phyloP scores from a whole-genome alignment of 108 stramenopile genomes.

The Fragilariopsis cylindrus region DNA sequence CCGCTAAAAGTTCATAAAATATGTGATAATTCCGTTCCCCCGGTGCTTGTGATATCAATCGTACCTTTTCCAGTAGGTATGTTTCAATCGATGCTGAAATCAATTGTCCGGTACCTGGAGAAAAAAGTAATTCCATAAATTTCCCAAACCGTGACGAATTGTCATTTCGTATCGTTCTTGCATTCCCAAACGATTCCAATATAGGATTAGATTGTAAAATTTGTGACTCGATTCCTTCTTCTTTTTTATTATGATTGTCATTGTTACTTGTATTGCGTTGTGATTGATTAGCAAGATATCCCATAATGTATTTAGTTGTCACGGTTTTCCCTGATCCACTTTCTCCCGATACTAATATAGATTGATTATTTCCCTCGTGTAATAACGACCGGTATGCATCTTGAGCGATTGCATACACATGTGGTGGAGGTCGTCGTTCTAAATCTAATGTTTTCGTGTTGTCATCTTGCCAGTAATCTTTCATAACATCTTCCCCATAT shows the following conservation, averaged over 20 bases:
- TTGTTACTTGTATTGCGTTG: conserved; percentile 39
- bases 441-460: not conserved
- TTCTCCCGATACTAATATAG: conserved; percentile 79
- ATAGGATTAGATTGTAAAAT: conserved; percentile 90
- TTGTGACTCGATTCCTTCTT: conserved; percentile 61
- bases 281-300: conserved; percentile 76
- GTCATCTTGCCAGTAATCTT: conserved; percentile 56
- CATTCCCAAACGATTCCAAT: conserved; percentile 92
- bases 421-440: conserved; percentile 52
- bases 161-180: conserved; percentile 85
- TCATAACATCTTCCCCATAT: conserved; percentile 65
- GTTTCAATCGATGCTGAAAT: conserved; percentile 77
- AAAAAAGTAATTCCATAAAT: conserved; percentile 84
- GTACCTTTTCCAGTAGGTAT: conserved; percentile 82
- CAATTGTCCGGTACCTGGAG: conserved; percentile 47
- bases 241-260: not conserved
- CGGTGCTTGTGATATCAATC: conserved; percentile 62
- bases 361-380: conserved; percentile 43
- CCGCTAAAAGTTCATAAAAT: conserved; percentile 87
- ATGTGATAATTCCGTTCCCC: conserved; percentile 94
- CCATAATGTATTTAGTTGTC: conserved; percentile 84
- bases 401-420: conserved; percentile 88
- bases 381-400: conserved; percentile 86
- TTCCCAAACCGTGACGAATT: conserved; percentile 96
- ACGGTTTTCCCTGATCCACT: conserved; percentile 88